Conservation (phyloP, 306 rosid species). For the Trichosanthes truncata region DNA sequence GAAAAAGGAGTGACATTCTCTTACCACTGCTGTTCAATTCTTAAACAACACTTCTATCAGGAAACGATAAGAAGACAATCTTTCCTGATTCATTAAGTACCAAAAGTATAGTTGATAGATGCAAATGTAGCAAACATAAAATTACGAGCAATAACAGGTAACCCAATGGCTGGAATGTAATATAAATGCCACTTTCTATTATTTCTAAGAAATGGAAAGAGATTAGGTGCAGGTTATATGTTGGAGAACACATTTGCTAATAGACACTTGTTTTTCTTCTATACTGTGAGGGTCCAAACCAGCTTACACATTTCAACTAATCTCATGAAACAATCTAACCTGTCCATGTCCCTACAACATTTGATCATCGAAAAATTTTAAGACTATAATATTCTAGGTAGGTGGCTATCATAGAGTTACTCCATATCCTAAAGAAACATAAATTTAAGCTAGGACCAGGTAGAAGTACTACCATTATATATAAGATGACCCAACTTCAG, state of each 20-base stretch:
- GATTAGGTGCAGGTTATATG: neutral
- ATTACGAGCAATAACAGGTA: neutral
- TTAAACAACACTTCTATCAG: neutral
- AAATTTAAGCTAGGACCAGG: conserved; percentile 10
- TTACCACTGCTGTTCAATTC: neutral
- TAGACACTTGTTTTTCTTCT: neutral
- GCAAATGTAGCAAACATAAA: neutral
- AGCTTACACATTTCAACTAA: neutral
- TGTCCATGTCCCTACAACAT: neutral
- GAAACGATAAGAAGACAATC: neutral
- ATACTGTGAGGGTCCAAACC: neutral
- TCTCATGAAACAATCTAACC: neutral
- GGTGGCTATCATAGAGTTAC: neutral
- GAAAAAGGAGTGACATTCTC: neutral
- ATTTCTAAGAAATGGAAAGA: neutral
- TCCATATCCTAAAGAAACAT: neutral
- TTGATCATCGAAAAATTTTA: neutral
- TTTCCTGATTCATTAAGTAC: neutral
- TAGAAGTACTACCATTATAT: neutral
- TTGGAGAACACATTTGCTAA: neutral
- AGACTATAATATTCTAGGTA: neutral
- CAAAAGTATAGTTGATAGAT: neutral
- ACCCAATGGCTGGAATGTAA: neutral
- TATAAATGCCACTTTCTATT: neutral
- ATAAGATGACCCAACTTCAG: neutral